These are phyloP conservation scores for Penicillium brevicompactum DNA, from an alignment of 2,329 filamentous ascomycete species.

Conservation along the genomic window DNA sequence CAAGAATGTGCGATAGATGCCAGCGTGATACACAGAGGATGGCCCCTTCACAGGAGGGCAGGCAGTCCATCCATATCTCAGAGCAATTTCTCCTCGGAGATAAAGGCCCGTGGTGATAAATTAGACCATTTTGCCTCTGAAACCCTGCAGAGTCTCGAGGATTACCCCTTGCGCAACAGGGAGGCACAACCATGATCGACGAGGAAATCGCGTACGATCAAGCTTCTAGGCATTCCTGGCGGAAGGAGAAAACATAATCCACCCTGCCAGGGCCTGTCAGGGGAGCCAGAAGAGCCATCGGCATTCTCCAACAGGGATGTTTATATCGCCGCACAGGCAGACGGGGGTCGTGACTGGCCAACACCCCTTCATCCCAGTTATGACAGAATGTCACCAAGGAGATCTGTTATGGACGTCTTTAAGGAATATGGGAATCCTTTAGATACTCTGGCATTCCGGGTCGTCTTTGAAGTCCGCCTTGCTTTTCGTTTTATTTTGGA, in stretches of 20 bases:
- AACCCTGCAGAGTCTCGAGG: neutral
- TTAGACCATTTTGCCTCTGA: neutral
- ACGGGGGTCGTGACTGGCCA: neutral
- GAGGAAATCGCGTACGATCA: slow-evolving; percentile 13
- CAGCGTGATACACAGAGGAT: neutral
- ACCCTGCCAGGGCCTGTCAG: slow-evolving; percentile 9
- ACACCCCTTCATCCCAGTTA: slow-evolving; percentile 22
- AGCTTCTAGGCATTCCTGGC: slow-evolving; percentile 23
- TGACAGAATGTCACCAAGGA: slow-evolving; percentile 20
- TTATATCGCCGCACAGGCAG: slow-evolving; percentile 7
- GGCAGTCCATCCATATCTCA: neutral
- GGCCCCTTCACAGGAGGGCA: neutral
- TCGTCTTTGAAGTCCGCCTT: slow-evolving; percentile 11
- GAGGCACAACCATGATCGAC: slow-evolving; percentile 19
- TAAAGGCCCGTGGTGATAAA: neutral
- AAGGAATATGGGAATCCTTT: slow-evolving; percentile 4
- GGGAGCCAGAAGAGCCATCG: neutral
- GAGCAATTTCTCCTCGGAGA: neutral
- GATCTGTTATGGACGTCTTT: slow-evolving; percentile 16
- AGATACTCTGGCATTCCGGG: slow-evolving; percentile 17
- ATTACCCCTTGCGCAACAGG: slow-evolving; percentile 22
- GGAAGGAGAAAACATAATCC: slow-evolving; percentile 7
- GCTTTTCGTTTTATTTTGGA: slow-evolving; percentile 1
- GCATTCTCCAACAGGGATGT: slow-evolving; percentile 20
- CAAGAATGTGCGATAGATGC: neutral